Base-by-base conservation (phyloP, 1,284 basidiomycete genomes). In the Ceratobasidium sp. region DNA sequence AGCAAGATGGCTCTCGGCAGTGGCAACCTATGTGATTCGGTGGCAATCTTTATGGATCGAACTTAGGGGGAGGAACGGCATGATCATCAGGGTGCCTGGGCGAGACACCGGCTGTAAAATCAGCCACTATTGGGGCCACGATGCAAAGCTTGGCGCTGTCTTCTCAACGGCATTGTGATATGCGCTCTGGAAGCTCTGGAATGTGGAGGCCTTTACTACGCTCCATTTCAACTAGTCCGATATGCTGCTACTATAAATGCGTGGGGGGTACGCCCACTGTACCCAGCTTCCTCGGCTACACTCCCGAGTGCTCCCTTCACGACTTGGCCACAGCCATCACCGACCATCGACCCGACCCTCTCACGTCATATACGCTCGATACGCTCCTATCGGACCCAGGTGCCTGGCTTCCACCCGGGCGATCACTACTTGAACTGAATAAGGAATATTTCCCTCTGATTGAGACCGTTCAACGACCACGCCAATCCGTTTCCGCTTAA, bases 221-320 rank as follows among this genome's bases (percentile, higher is more conserved):
- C 15, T 13, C 63, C 15, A 65, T 65, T 65, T 49, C 63, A 61
- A 61, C 31, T 26, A 33, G 28, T 1, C 42, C 63, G 45, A 13
- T n/a, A 26, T 28, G 13, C 39, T 28, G 37, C n/a, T n/a, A n/a
- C 63, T 65, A 65, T 65, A 65, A 65, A 65, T 31, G 5, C 45
- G 49, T 20, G 39, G 20, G 31, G 63, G 28, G 26, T 47, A 6
- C 45, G 8, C 45, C 45, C 63, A 35, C 45, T 33, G 63, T 49
- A 39, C 49, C 28, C 51, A 69, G 51, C 49, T 31, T 17, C 54
- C 67, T 58, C 67, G 51, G 67, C 23, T 26, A 51, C 49, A n/a
- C 54, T 47, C 47, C 51, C 67, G 67, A 60, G 54, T 69, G 67
- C 67, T 69, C 67, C 26, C 45, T 39, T 69, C 51, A 56, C 67